A percentile compares a stretch with the other conserved stretches of the same genome.
Conservation (phyloP, 192 early-diverging fungal species). For the Mortierella hygrophila region DNA sequence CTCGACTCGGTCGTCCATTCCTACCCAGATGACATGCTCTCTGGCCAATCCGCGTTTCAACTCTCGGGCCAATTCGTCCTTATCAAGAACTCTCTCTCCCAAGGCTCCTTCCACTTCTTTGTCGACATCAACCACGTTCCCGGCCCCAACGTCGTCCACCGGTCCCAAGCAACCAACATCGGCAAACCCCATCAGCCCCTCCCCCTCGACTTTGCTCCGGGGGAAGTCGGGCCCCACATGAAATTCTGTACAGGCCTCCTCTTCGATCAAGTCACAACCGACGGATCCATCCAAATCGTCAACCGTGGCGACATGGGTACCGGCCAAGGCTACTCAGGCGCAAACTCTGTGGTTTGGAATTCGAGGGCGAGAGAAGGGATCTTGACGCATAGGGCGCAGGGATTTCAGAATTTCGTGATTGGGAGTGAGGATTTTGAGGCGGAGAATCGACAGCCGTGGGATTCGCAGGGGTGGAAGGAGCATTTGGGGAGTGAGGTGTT, state of each 20-base stretch:
- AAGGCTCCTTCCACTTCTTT: constrained; percentile 60
- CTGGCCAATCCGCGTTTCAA: constrained; percentile 64
- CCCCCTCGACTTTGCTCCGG: constrained; percentile 39
- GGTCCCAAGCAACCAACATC: constrained; percentile 19
- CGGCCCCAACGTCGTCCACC: constrained; percentile 62
- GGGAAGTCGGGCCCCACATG: constrained; percentile 63
- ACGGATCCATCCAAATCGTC: constrained; percentile 59
- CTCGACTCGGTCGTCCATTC: constrained; percentile 50
- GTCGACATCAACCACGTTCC: constrained; percentile 57
- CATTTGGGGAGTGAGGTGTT: constrained; percentile 46
- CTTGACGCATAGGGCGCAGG: constrained; percentile 51
- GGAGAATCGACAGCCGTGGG: constrained; percentile 23
- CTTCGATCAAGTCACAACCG: constrained; percentile 48
- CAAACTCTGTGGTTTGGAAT: constrained; percentile 64
- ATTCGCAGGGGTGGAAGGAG: constrained; percentile 46
- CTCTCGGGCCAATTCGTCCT: constrained; percentile 60
- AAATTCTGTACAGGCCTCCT: constrained; percentile 59
- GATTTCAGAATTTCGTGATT: constrained; percentile 62
- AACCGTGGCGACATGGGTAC: constrained; percentile 60
- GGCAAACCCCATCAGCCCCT: constrained; percentile 37
- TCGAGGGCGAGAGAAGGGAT: constrained; percentile 57
- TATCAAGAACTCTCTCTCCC: constrained; percentile 53
- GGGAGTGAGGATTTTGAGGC: constrained; percentile 39
- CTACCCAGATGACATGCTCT: constrained; percentile 51
- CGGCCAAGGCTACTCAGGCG: constrained; percentile 62